Evolutionary conservation across 495 filamentous ascomycete species (phyloP).

Genomic region (Massariosphaeria phaeospora): DNA sequence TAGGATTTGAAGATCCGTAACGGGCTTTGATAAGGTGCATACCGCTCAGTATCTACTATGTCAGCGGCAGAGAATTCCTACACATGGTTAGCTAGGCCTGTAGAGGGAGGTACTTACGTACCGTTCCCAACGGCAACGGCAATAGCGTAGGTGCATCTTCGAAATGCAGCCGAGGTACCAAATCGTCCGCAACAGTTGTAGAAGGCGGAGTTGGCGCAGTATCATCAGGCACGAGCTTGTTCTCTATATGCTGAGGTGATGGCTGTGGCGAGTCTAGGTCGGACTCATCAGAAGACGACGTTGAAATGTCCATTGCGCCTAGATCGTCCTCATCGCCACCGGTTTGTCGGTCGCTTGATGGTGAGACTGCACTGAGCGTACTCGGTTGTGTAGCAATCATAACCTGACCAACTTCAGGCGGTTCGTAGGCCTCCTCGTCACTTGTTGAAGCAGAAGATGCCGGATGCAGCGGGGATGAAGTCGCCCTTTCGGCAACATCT

Average conservation of each 20-base stretch:
- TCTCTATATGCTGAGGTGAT: neutral
- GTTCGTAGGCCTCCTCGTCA: slow-evolving; percentile 25
- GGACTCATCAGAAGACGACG: slow-evolving; percentile 14
- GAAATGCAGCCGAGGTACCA: slow-evolving; percentile 18
- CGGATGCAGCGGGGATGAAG: neutral
- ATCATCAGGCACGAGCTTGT: neutral
- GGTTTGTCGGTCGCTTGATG: neutral
- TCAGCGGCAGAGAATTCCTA: neutral
- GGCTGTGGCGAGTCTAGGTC: slow-evolving; percentile 5
- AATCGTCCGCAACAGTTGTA: slow-evolving; percentile 22
- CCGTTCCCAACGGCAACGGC: slow-evolving; percentile 1
- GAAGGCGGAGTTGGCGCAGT: neutral
- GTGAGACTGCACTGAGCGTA: neutral
- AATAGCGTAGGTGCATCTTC: neutral
- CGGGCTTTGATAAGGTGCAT: slow-evolving; percentile 76
- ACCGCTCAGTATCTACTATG: slow-evolving; percentile 30
- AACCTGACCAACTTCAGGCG: slow-evolving; percentile 3
- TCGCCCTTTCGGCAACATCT: neutral
- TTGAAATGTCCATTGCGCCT: slow-evolving; percentile 20
- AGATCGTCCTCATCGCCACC: slow-evolving; percentile 1
- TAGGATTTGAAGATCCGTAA: slow-evolving; percentile 78
- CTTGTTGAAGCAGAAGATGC: neutral
- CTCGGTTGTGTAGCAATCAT: neutral
- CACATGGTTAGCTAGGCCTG: slow-evolving; percentile 5
- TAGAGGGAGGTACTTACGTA: slow-evolving; percentile 3